Base-by-base conservation (phyloP, 108 stramenopile genomes). In the Cyclostephanos invisitatus region DNA sequence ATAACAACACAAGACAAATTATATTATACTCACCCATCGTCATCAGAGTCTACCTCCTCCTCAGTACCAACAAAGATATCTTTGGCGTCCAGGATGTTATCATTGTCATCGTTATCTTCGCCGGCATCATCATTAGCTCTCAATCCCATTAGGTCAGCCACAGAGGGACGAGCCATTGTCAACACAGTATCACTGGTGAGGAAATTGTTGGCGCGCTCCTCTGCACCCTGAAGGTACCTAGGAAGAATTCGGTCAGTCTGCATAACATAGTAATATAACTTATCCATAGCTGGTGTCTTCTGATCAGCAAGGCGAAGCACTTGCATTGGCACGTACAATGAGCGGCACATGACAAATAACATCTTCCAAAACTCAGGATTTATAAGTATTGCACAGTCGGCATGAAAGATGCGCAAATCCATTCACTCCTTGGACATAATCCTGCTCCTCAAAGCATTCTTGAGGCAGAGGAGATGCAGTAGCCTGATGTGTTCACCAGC, bases 361-460 rank as follows among this genome's bases (percentile, higher is more conserved):
- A 40, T 2, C 38, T n/a, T 20, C 56, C 36, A 53, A 53, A 54
- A 37, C 18, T 40, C 36, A 20, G 54, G n/a, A 22, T 18, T 6
- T 8, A 29, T 21, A 35, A 38, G 37, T 56, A 50, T 57, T 37
- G 56, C 32, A 38, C 0, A 17, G 12, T 42, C 6, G 1, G 17
- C 48, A 20, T 50, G 27, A 66, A 66, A 66, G 9, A 25, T 50
- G 18, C 20, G 27, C 37, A 62, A 50, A 51, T 58, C 57, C 24
- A 35, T 20, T 7, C 5, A 62, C 61, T 62, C 48, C 18, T 35
- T 61, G 22, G 60, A 62, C 17, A 25, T 50, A 1, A 62, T 28
- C 17, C 38, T 46, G 8, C 9, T 44, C 29, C 20, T 27, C 8
- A 71, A 18, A 25, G 70, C 40, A 44, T 32, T 15, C 51, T 46